Conservation (phyloP, 2,329 filamentous ascomycete genomes). For the Colletotrichum zoysiae region DNA sequence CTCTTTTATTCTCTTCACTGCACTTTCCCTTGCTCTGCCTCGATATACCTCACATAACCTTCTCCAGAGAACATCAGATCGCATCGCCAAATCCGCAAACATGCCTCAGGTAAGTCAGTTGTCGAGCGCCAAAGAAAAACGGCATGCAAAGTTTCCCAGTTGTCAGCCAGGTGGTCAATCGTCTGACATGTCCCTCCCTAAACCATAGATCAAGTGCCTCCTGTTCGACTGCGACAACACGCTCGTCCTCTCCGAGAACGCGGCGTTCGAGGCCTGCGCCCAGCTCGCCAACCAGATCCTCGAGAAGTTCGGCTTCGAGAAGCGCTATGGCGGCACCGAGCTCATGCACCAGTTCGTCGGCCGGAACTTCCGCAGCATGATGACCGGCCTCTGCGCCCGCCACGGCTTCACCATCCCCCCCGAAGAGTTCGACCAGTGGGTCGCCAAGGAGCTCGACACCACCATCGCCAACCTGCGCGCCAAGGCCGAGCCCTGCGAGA, state of each 20-base stretch:
- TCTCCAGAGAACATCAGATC: not conserved
- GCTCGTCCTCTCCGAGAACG: constrained; percentile 88
- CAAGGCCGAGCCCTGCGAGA: constrained; percentile 75
- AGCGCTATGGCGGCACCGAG: constrained; percentile 80
- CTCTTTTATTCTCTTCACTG: constrained; percentile 7
- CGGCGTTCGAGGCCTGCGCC: constrained; percentile 91
- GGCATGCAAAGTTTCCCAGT: too few species aligned
- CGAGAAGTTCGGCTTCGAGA: constrained; percentile 70
- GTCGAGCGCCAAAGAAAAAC: not conserved
- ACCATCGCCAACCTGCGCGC: constrained; percentile 84
- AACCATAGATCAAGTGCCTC: constrained; percentile 73
- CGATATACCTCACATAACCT: not conserved
- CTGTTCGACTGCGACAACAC: constrained; percentile 91
- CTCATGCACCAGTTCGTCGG: constrained; percentile 91
- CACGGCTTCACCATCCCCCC: constrained; percentile 77
- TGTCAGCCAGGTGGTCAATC: not conserved
- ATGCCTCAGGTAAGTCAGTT: constrained; percentile 50
- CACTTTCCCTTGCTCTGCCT: not conserved
- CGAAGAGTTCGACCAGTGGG: constrained; percentile 79
- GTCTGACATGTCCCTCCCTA: not conserved
- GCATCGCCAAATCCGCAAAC: constrained; percentile 43
- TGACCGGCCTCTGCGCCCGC: constrained; percentile 79
- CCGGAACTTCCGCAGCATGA: constrained; percentile 95
- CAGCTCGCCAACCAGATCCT: constrained; percentile 90
- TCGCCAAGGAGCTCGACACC: constrained; percentile 81